Evolutionary conservation across 225 moss, liverwort and hornwort genomes (phyloP).

Genomic region (Polytrichum commune): DNA sequence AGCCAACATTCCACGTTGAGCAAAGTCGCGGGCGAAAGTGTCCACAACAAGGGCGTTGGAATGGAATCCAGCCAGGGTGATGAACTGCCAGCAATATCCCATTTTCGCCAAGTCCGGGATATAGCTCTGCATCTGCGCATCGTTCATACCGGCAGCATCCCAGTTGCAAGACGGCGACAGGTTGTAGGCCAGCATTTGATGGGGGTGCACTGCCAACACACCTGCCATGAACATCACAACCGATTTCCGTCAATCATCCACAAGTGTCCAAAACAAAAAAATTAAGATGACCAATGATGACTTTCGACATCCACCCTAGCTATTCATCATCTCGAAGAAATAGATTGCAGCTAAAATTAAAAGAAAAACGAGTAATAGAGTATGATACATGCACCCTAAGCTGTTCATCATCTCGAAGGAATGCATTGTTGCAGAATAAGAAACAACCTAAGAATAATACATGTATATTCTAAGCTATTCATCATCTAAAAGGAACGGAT

Average conservation of each 20-base stretch:
- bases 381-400: too few relatives aligned
- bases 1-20: slow-evolving; percentile 76
- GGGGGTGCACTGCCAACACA: slow-evolving; percentile 44
- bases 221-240: slow-evolving; percentile 15
- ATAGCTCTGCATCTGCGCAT: slow-evolving; percentile 72
- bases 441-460: too few relatives aligned
- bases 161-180: slow-evolving; percentile 84
- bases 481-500: too few relatives aligned
- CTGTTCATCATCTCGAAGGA: too few relatives aligned
- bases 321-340: too few relatives aligned
- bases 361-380: too few relatives aligned
- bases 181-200: slow-evolving; percentile 76
- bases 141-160: slow-evolving; percentile 78
- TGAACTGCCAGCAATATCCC: slow-evolving; percentile 84
- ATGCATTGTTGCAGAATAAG: too few relatives aligned
- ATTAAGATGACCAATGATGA: too few relatives aligned
- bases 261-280: not conserved
- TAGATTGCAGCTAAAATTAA: too few relatives aligned
- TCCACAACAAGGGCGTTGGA: slow-evolving; percentile 62
- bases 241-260: not conserved
- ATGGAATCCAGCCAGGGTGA: slow-evolving; percentile 79
- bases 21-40: slow-evolving; percentile 71
- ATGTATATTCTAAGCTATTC: too few relatives aligned
- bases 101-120: slow-evolving; percentile 64
- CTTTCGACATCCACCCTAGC: too few relatives aligned